Conservation (phyloP, 192 early-diverging fungal genomes). For the Backusella liffmaniae region DNA sequence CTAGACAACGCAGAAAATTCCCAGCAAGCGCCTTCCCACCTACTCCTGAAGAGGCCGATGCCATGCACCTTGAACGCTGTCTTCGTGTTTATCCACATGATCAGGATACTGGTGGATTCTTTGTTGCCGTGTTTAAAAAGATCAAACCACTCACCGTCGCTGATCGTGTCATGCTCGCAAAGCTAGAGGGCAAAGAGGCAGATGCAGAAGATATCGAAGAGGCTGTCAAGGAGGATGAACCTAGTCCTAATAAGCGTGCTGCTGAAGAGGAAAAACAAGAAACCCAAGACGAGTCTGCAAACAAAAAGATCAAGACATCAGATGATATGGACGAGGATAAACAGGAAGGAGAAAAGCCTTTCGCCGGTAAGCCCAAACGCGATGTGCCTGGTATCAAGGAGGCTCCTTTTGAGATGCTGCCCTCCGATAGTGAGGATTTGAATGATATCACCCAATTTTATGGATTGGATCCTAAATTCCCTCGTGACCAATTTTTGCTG, state of each 20-base stretch:
- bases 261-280: conserved; percentile 12
- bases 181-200: conserved; percentile 30
- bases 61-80: conserved; percentile 69
- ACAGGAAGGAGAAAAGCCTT: neutral
- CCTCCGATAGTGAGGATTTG: conserved; percentile 58
- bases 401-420: conserved; percentile 86
- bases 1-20: conserved; percentile 45
- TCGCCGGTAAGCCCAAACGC: conserved; percentile 38
- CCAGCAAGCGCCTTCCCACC: conserved; percentile 62
- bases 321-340: neutral
- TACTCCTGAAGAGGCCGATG: conserved; percentile 44
- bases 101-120: conserved; percentile 99
- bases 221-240: conserved; percentile 17
- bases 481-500: conserved; percentile 82
- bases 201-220: neutral
- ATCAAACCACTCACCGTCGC: conserved; percentile 62
- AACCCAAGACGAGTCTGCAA: neutral
- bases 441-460: conserved; percentile 61
- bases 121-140: conserved; percentile 96
- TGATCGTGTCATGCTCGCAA: conserved; percentile 39
- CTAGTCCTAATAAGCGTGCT: conserved; percentile 16
- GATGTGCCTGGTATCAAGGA: conserved; percentile 61
- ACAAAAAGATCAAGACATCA: conserved; percentile 31
- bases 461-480: conserved; percentile 74
- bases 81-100: conserved; percentile 89